phyloP scores from a whole-genome alignment of 345 rosid genomes.

The Gossypium stocksii region DNA sequence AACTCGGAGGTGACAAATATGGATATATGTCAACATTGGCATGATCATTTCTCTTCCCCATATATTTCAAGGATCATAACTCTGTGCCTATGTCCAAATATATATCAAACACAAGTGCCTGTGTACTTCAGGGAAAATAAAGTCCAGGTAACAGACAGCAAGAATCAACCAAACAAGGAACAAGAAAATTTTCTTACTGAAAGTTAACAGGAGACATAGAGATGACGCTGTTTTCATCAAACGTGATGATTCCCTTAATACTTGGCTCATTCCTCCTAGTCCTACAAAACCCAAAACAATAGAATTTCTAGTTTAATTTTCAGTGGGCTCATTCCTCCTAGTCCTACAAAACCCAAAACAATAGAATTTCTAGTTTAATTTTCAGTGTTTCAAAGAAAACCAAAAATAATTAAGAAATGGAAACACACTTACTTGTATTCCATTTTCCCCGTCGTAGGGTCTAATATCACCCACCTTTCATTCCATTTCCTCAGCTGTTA shows the following conservation, averaged over 20 bases:
- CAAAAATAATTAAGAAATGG: background rate
- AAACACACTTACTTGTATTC: slow-evolving; percentile 30
- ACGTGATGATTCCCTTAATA: slow-evolving; percentile 72
- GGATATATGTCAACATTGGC: too few species aligned
- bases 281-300: slow-evolving; percentile 39
- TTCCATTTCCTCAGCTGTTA: slow-evolving; percentile 95
- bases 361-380: background rate
- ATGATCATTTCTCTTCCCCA: too few species aligned
- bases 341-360: slow-evolving; percentile 47
- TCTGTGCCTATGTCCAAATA: too few species aligned
- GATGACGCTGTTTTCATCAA: slow-evolving; percentile 90
- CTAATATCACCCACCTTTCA: slow-evolving; percentile 92
- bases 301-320: background rate
- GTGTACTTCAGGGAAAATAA: too few species aligned
- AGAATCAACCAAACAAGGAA: slow-evolving; percentile 10
- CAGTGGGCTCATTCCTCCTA: slow-evolving; percentile 68
- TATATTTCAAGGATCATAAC: too few species aligned
- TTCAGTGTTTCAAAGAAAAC: background rate
- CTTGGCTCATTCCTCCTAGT: slow-evolving; percentile 82
- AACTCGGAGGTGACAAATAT: too few species aligned
- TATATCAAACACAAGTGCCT: too few species aligned
- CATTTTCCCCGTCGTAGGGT: slow-evolving; percentile 96
- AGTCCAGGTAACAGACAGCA: too few species aligned
- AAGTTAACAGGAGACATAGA: slow-evolving; percentile 87
- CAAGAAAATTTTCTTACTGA: slow-evolving; percentile 50